A percentile compares a stretch with the other conserved stretches of the same genome.
Evolutionary conservation across 2,329 filamentous ascomycete species (phyloP).

Genomic region (Aspergillus hiratsukae): DNA sequence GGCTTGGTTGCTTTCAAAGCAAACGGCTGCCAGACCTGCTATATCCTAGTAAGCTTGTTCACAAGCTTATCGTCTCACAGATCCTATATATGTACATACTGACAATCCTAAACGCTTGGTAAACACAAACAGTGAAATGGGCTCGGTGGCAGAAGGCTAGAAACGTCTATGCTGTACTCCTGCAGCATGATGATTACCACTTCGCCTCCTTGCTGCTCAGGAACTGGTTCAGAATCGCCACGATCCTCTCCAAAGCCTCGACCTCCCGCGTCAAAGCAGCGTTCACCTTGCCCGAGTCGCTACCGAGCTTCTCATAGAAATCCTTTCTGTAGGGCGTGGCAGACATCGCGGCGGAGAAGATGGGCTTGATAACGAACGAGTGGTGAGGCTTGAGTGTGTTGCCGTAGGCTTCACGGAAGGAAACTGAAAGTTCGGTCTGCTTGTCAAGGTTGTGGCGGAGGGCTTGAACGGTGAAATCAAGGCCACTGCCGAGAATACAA

Average conservation of each 20-base stretch:
- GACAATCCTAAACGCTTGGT: neutral
- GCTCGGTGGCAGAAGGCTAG: neutral
- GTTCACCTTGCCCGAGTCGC: slow-evolving; percentile 51
- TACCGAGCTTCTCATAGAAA: slow-evolving; percentile 80
- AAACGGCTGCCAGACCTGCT: neutral
- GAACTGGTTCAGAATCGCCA: slow-evolving; percentile 69
- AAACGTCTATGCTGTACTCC: neutral
- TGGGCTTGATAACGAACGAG: slow-evolving; percentile 79
- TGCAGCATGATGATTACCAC: slow-evolving; percentile 28
- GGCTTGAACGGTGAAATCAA: slow-evolving; percentile 88
- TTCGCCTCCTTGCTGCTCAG: slow-evolving; percentile 51
- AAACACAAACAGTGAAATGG: neutral
- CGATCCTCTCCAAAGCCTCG: slow-evolving; percentile 68
- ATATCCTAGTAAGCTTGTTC: neutral
- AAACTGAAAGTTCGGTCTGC: slow-evolving; percentile 71
- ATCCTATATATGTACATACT: neutral
- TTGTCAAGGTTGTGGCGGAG: slow-evolving; percentile 72
- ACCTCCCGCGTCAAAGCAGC: slow-evolving; percentile 68
- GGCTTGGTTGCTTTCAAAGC: neutral
- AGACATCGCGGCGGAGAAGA: slow-evolving; percentile 90
- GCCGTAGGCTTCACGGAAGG: slow-evolving; percentile 82
- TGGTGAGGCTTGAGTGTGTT: slow-evolving; percentile 89
- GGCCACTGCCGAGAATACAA: slow-evolving; percentile 55
- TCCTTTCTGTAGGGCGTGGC: slow-evolving; percentile 89
- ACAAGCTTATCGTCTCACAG: neutral